Conservation (phyloP, 2,329 filamentous ascomycete genomes). For the Sphaerulina populicola region DNA sequence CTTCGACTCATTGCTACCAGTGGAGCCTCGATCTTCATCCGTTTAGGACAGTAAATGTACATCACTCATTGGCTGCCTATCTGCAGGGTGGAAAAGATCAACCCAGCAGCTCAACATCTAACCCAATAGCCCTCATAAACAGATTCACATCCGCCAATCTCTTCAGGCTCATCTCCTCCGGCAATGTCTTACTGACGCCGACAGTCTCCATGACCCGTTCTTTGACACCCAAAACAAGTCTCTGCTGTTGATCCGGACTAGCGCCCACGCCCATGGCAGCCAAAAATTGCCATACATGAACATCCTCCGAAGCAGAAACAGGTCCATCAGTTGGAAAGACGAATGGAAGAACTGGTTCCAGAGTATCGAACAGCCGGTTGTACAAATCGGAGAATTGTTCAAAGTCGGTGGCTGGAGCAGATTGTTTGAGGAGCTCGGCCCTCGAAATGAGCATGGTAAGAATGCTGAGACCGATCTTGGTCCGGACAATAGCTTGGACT, state of each 20-base stretch:
- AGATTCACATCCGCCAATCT: slow-evolving; percentile 88
- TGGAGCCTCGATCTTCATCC: no score
- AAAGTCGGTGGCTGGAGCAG: slow-evolving; percentile 61
- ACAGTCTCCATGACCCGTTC: slow-evolving; percentile 97
- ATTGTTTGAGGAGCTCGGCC: slow-evolving; percentile 78
- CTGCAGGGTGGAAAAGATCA: slow-evolving; percentile 30
- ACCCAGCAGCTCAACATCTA: slow-evolving; percentile 76
- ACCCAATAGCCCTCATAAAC: slow-evolving; percentile 97
- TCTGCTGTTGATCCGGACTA: slow-evolving; percentile 87
- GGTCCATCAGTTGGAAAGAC: slow-evolving; percentile 91
- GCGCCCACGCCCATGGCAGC: slow-evolving; percentile 91
- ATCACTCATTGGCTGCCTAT: no score
- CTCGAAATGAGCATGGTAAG: slow-evolving; percentile 91
- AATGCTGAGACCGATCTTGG: slow-evolving; percentile 79
- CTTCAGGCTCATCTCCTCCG: slow-evolving; percentile 72
- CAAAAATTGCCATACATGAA: slow-evolving; percentile 97
- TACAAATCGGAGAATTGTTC: slow-evolving; percentile 77
- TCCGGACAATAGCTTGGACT: slow-evolving; percentile 73
- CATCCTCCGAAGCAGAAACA: slow-evolving; percentile 59
- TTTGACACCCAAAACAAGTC: slow-evolving; percentile 90
- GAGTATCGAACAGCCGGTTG: slow-evolving; percentile 73
- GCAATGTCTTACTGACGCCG: slow-evolving; percentile 76
- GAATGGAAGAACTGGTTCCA: slow-evolving; percentile 74
- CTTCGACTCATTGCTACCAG: not conserved
- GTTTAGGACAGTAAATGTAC: no score